A percentile compares a stretch with the other conserved stretches of the same genome.
Conservation (phyloP, 1,139 yeast species). For the Candida sp. region DNA sequence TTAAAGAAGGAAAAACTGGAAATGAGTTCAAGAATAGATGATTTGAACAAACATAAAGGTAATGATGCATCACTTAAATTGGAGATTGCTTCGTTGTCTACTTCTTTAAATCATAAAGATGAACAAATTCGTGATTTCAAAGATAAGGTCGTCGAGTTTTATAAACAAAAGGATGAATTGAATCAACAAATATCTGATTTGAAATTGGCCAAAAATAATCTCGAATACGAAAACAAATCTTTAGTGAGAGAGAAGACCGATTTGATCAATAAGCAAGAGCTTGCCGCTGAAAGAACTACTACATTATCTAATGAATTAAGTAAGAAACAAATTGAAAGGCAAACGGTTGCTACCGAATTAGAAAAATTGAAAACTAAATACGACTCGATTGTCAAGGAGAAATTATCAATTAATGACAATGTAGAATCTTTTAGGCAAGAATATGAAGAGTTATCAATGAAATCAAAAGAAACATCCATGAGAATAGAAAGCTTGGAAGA, state of each 20-base stretch:
- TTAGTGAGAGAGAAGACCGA: slow-evolving; percentile 36
- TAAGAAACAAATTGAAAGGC: slow-evolving; percentile 50
- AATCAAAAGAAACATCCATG: slow-evolving; percentile 59
- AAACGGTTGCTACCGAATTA: slow-evolving; percentile 45
- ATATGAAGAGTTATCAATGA: slow-evolving; percentile 72
- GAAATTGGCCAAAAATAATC: slow-evolving; percentile 39
- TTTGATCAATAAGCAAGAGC: slow-evolving; percentile 37
- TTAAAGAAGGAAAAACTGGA: slow-evolving; percentile 23
- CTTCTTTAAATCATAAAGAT: slow-evolving; percentile 45
- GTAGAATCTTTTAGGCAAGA: slow-evolving; percentile 64
- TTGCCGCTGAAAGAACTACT: slow-evolving; percentile 31
- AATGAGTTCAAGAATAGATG: slow-evolving; percentile 24
- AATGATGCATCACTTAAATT: slow-evolving; percentile 40
- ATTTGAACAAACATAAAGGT: slow-evolving; percentile 29
- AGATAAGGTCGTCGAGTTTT: slow-evolving; percentile 31
- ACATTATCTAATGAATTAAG: slow-evolving; percentile 28
- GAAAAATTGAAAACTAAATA: slow-evolving; percentile 51
- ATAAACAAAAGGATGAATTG: slow-evolving; percentile 32
- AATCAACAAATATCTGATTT: slow-evolving; percentile 39
- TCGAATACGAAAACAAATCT: slow-evolving; percentile 31
- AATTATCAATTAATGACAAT: slow-evolving; percentile 49
- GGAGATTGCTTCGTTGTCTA: slow-evolving; percentile 37
- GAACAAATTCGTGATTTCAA: slow-evolving; percentile 45
- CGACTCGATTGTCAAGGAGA: slow-evolving; percentile 45
- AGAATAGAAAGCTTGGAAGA: slow-evolving; percentile 72